Evolutionary conservation across 345 rosid genomes (phyloP).

Genomic region (Acer campestre): DNA sequence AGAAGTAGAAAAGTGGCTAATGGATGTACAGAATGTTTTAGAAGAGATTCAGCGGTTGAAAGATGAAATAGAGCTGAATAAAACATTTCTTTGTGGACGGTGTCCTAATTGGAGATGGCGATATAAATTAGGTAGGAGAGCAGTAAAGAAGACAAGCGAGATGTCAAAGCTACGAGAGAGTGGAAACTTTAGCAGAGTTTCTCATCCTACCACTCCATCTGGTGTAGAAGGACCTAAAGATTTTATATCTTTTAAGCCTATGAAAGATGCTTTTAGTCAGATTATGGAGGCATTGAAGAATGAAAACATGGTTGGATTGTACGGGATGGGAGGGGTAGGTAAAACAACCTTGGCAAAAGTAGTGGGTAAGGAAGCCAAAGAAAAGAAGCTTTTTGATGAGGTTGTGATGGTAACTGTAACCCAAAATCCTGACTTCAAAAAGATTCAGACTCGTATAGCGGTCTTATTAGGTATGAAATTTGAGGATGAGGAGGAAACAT

Average conservation of each 20-base stretch:
- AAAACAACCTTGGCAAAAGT: slow-evolving; percentile 14
- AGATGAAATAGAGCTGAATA: background rate
- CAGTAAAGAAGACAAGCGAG: background rate
- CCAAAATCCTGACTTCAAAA: background rate
- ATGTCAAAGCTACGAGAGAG: background rate
- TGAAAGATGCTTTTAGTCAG: background rate
- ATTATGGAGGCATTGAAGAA: background rate
- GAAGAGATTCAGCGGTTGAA: background rate
- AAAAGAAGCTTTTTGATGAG: slow-evolving; percentile 11
- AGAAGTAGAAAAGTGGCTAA: background rate
- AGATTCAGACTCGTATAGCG: background rate
- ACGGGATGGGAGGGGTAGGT: slow-evolving; percentile 22
- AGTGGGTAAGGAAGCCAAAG: background rate
- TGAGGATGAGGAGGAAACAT: background rate
- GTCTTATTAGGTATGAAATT: background rate
- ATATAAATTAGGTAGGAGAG: background rate
- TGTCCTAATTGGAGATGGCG: background rate
- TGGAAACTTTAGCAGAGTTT: too few relatives aligned
- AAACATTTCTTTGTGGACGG: background rate
- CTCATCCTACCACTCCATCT: too few relatives aligned
- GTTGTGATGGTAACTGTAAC: slow-evolving; percentile 13
- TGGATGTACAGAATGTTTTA: background rate
- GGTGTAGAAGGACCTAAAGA: too few relatives aligned
- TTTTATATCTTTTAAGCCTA: too few relatives aligned
- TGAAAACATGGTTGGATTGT: slow-evolving; percentile 17